Evolutionary conservation across 257 asterid species (phyloP).

Genomic region (Solanum lignicaule): DNA sequence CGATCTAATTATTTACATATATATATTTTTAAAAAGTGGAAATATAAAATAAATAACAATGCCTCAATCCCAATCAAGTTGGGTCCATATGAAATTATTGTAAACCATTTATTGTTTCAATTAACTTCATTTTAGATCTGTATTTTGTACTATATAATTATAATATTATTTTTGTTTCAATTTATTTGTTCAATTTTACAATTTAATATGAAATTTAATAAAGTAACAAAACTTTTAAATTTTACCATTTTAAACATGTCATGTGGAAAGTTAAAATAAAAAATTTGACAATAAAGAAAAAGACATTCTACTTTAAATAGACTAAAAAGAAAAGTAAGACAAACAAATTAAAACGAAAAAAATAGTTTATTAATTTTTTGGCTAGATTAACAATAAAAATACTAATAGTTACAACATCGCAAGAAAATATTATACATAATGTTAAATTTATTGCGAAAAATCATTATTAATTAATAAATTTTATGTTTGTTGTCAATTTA

Average conservation of each 20-base stretch:
- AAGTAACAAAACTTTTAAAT: too few species aligned
- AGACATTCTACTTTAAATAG: too few species aligned
- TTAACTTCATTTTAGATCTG: background rate
- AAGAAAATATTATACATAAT: background rate
- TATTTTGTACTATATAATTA: background rate
- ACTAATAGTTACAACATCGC: background rate
- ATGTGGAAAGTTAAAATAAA: fast-evolving
- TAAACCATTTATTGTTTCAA: background rate
- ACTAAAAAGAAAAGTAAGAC: too few species aligned
- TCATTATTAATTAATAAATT: too few species aligned
- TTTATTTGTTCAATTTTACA: too few species aligned
- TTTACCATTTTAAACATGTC: too few species aligned
- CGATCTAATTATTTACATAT: background rate
- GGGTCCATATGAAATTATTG: background rate
- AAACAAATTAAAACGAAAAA: too few species aligned
- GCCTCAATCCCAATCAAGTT: background rate
- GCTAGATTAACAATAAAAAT: background rate
- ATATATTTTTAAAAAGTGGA: background rate
- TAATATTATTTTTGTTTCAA: fast-evolving
- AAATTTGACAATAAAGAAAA: too few species aligned
- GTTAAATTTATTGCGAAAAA: too few species aligned
- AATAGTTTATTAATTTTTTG: fast-evolving
- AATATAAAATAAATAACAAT: background rate
- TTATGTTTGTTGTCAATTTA: background rate
- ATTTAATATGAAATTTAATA: too few species aligned